Evolutionary conservation across 2,329 filamentous ascomycete species (phyloP), one percentile per base, ranked within the genome.

Genomic region (Fusarium chlamydosporum): DNA sequence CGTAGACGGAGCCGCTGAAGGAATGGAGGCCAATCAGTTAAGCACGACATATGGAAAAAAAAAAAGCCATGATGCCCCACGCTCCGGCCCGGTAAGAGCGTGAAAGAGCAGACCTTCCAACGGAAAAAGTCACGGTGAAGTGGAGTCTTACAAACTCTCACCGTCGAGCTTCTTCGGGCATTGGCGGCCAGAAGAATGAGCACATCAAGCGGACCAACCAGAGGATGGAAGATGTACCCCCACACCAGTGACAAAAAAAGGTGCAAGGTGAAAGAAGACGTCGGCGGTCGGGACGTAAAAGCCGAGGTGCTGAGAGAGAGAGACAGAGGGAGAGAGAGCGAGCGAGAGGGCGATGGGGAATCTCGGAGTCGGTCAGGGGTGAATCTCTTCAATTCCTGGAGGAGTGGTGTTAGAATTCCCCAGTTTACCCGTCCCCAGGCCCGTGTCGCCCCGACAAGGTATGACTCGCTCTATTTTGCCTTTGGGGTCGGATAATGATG

Each of bases 1-100:
- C 43, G 56, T 46, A 64, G 37, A 61, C 68, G 66, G 66, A 70
- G 63, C 61, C 66, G 55, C 67, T 74, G 51, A 57, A 69, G 68
- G 54, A 73, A 76, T 72, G 72, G 67, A 71, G 65, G 60, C 77
- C 77, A 78, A 78, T 78, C 76, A 78, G 64, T 76, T 67, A 60
- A 75, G 71, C 74, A 76, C 71, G 74, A 73, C 74, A 72, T 53
- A 41, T 56, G 45, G 40, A 23, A n/a, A n/a, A n/a, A 29, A 11
- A 50, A 35, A 63, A 68, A 69, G 47, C 61, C 65, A 68, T 67
- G 61, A 69, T 76, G 76, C 77, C 74, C 75, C 76, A 76, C 72
- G 68, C 57, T 50, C 72, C 68, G 72, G 72, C 61, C 72, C 69
- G 72, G 72, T 59, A 59, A 64, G 61, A 54, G 26, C 12, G 35